phyloP scores from a whole-genome alignment of 495 filamentous ascomycete genomes.

The Wilcoxina mikolae region DNA sequence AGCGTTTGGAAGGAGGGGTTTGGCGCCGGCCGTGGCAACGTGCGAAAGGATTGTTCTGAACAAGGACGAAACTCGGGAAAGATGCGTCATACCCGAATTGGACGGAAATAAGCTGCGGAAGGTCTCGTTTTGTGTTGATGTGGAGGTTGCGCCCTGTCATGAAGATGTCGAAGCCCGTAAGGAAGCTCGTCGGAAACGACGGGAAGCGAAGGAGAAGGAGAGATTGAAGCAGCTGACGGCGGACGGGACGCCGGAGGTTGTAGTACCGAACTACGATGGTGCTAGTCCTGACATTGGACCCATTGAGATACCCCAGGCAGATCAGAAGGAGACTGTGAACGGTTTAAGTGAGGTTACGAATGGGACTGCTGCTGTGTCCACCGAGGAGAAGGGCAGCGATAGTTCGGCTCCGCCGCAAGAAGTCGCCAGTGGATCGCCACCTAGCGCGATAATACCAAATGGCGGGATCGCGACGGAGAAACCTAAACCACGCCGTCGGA shows the following conservation, averaged over 20 bases:
- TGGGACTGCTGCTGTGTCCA: conserved; percentile 39
- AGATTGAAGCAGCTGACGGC: conserved; percentile 5
- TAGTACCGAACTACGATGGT: not conserved
- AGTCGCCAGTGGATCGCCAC: not conserved
- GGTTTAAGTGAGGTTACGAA: conserved; percentile 53
- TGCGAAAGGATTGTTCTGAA: conserved; percentile 76
- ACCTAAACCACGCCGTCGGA: conserved; percentile 40
- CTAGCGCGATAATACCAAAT: not conserved
- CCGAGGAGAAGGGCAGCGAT: conserved; percentile 15
- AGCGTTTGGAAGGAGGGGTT: conserved; percentile 34
- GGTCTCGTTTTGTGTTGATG: conserved; percentile 91
- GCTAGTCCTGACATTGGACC: not conserved
- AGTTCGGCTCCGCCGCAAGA: not conserved
- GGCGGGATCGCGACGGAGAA: conserved; percentile 12
- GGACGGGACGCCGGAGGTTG: conserved; percentile 5
- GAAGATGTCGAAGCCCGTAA: conserved; percentile 16
- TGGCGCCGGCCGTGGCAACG: conserved; percentile 35
- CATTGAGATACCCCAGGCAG: conserved; percentile 28
- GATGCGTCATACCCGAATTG: conserved; percentile 65
- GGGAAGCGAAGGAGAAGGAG: conserved; percentile 16
- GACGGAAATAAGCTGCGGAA: conserved; percentile 65
- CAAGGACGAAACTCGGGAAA: conserved; percentile 59
- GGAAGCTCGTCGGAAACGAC: conserved; percentile 12
- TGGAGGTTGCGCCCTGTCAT: conserved; percentile 60
- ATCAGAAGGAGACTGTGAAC: conserved; percentile 41